Conservation (phyloP, 805 yeast species). For the Barnettozyma sucrosica region DNA sequence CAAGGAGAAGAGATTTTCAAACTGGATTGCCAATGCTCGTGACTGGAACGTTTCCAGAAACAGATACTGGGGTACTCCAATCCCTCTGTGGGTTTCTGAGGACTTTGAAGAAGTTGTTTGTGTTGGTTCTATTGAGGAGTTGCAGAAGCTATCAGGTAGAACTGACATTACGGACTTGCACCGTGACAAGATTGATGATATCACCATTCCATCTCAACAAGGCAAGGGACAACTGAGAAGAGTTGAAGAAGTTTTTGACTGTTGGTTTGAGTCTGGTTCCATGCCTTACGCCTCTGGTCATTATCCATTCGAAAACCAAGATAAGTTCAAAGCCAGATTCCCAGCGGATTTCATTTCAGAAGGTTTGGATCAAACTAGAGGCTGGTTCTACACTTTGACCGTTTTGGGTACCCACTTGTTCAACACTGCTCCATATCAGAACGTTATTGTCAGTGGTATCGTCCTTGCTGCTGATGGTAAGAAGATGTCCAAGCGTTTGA, state of each 20-base stretch:
- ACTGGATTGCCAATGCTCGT: constrained; percentile 98
- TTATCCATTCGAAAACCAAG: constrained; percentile 88
- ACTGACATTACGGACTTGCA: constrained; percentile 82
- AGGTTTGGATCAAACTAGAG: constrained; percentile 99
- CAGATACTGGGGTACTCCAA: constrained; percentile 99
- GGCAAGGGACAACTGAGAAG: constrained; percentile 88
- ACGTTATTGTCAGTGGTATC: constrained; percentile 93
- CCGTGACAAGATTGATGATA: constrained; percentile 85
- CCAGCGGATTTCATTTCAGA: constrained; percentile 98
- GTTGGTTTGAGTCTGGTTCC: constrained; percentile 99
- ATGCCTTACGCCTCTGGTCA: constrained; percentile 98
- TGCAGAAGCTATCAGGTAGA: constrained; percentile 78
- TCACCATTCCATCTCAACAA: constrained; percentile 85
- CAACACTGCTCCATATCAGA: constrained; percentile 87
- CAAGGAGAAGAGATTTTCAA: constrained; percentile 92
- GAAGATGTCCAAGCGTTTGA: constrained; percentile 97
- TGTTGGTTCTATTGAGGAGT: constrained; percentile 85
- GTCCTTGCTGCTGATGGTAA: constrained; percentile 97
- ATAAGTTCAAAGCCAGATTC: constrained; percentile 64
- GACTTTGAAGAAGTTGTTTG: constrained; percentile 91
- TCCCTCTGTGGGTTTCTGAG: constrained; percentile 95
- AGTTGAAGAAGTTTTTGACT: constrained; percentile 96
- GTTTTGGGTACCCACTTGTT: constrained; percentile 94
- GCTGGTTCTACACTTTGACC: constrained; percentile 97
- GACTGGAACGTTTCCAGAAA: constrained; percentile 99